Percentiles rank a stretch among this genome's conserved stretches.
Conservation (phyloP, 2,329 filamentous ascomycete species). For the Scolecobasidium constrictum region DNA sequence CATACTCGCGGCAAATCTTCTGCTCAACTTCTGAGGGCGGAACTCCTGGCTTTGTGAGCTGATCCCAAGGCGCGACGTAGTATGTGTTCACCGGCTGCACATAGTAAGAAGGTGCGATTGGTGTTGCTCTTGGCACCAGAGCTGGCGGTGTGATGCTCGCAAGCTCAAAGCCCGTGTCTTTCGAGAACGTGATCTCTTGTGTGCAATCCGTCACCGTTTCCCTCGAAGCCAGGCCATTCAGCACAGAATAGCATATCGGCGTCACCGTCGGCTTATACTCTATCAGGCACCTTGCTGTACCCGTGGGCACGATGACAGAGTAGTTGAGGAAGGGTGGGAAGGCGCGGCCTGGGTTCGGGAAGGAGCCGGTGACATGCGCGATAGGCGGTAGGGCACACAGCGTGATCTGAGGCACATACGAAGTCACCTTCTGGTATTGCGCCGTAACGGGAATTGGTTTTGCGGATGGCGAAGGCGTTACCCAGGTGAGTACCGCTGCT, state of each 20-base stretch:
- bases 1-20: background rate
- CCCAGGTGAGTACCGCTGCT: background rate
- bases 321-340: background rate
- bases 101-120: background rate
- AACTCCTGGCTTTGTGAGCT: background rate
- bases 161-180: slow-evolving; percentile 18
- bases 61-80: background rate
- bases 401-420: slow-evolving; percentile 6
- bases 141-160: background rate
- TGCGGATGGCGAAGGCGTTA: slow-evolving; percentile 9
- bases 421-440: slow-evolving; percentile 6
- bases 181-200: slow-evolving; percentile 36
- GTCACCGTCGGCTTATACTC: slow-evolving; percentile 29
- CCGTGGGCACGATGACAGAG: background rate
- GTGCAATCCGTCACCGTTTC: slow-evolving; percentile 30
- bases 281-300: slow-evolving; percentile 26
- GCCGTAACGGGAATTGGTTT: slow-evolving; percentile 8
- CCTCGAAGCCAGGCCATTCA: slow-evolving; percentile 29
- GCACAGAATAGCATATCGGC: slow-evolving; percentile 32
- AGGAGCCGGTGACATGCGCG: no score
- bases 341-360: background rate
- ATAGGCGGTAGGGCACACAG: slow-evolving; percentile 4
- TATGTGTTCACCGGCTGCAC: background rate
- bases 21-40: background rate
- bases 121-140: background rate